Evolutionary conservation across 2,329 filamentous ascomycete species (phyloP).

Genomic region (Cercospora zeina): DNA sequence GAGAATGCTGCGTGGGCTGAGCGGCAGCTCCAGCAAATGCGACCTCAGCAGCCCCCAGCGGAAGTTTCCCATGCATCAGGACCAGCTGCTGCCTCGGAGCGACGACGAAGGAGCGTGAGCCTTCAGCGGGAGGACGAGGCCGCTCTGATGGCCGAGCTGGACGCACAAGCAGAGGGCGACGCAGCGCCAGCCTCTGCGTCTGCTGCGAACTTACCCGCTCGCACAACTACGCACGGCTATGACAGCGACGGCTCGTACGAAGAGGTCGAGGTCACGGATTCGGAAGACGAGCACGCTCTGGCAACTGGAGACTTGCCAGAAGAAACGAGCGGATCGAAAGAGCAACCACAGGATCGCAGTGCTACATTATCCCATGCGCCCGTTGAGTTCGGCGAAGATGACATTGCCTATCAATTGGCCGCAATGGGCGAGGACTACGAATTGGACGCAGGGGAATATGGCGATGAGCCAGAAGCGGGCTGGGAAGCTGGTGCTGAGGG

Average conservation of each 20-base stretch:
- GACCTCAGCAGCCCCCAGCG: slow-evolving; percentile 15
- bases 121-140: slow-evolving; percentile 41
- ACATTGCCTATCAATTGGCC: slow-evolving; percentile 88
- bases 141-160: slow-evolving; percentile 40
- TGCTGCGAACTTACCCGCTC: not conserved
- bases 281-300: slow-evolving; percentile 47
- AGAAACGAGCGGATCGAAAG: slow-evolving; percentile 57
- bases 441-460: slow-evolving; percentile 74
- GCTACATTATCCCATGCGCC: slow-evolving; percentile 57
- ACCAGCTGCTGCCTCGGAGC: slow-evolving; percentile 24
- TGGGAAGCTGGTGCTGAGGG: slow-evolving; percentile 74
- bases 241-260: slow-evolving; percentile 69
- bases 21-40: slow-evolving; percentile 37
- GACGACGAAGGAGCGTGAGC: slow-evolving; percentile 36
- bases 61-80: slow-evolving; percentile 29
- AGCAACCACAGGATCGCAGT: slow-evolving; percentile 47
- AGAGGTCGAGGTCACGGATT: slow-evolving; percentile 70
- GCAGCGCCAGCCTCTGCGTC: slow-evolving; percentile 41
- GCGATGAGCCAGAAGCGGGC: slow-evolving; percentile 56
- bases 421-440: slow-evolving; percentile 86
- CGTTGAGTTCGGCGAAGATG: slow-evolving; percentile 87
- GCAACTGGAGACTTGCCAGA: slow-evolving; percentile 43
- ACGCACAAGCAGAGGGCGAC: slow-evolving; percentile 37
- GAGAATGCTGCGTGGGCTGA: slow-evolving; percentile 40
- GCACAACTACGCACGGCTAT: slow-evolving; percentile 16